Conservation (phyloP, 2,329 filamentous ascomycete species). For the Penicillium decumbens region DNA sequence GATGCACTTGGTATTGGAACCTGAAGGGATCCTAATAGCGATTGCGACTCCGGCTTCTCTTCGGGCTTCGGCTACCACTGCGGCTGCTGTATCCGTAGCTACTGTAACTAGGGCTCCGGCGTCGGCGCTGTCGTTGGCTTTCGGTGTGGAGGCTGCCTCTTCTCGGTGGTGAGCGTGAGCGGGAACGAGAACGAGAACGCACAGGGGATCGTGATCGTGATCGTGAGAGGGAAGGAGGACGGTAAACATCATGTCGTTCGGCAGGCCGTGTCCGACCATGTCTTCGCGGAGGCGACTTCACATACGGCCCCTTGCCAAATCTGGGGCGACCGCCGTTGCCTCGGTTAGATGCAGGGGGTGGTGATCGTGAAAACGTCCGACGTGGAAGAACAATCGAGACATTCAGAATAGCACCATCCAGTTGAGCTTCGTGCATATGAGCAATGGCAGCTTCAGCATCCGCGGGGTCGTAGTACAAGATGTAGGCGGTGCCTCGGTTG, state of each 20-base stretch:
- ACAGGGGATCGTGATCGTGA: conserved; percentile 40
- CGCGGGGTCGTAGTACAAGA: conserved; percentile 70
- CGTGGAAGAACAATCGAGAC: conserved; percentile 85
- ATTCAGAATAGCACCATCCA: conserved; percentile 76
- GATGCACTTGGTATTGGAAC: neutral
- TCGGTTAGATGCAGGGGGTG: conserved; percentile 64
- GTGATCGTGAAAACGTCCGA: conserved; percentile 74
- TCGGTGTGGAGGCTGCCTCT: conserved; percentile 32
- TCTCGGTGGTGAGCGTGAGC: conserved; percentile 42
- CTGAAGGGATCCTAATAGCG: conserved; percentile 14
- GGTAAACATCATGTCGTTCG: conserved; percentile 54
- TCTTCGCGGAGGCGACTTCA: conserved; percentile 35
- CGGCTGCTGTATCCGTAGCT: conserved; percentile 59
- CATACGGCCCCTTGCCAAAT: conserved; percentile 28
- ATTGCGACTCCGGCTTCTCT: conserved; percentile 45
- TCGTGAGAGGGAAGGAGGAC: conserved; percentile 54
- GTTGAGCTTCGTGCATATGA: conserved; percentile 96
- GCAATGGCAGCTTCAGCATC: conserved; percentile 85
- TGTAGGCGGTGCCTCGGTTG: conserved; percentile 90
- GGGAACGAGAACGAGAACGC: conserved; percentile 38
- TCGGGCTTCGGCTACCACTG: conserved; percentile 46
- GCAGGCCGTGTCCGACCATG: conserved; percentile 36
- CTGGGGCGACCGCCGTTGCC: conserved; percentile 53
- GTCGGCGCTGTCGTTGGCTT: conserved; percentile 41
- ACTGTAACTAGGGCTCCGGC: conserved; percentile 59